Percentiles rank a stretch among this genome's conserved stretches.
phyloP scores from a whole-genome alignment of 169 alveolate genomes.

The Babesia bigemina region DNA sequence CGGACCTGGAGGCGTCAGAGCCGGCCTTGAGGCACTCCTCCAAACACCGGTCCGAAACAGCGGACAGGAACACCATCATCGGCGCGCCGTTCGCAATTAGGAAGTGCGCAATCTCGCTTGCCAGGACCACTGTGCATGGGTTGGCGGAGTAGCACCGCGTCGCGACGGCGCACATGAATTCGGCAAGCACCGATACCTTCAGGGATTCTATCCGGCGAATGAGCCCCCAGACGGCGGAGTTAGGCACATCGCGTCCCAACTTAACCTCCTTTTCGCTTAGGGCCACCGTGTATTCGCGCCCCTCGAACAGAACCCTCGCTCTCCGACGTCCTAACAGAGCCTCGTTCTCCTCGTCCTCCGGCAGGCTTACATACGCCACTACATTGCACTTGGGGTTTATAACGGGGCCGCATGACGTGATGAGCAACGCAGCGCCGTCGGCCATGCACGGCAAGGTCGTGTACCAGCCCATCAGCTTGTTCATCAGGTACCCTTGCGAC shows the following conservation, averaged over 20 bases:
- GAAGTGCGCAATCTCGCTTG: conserved; percentile 21
- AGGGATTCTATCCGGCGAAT: conserved; percentile 21
- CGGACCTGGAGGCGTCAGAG: conserved; percentile 4
- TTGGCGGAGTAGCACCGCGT: conserved; percentile 33
- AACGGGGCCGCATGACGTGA: conserved; percentile 38
- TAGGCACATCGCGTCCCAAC: conserved; percentile 8
- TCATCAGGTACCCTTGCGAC: conserved; percentile 57
- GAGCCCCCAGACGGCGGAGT: conserved; percentile 29
- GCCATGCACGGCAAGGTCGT: conserved; percentile 44
- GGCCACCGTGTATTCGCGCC: not conserved
- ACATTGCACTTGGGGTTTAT: conserved; percentile 22
- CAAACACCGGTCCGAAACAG: conserved; percentile 14
- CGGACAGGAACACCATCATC: conserved; percentile 8
- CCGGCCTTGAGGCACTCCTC: conserved; percentile 29
- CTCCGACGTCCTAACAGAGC: not conserved
- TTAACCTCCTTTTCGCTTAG: not conserved
- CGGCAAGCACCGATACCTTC: conserved; percentile 35
- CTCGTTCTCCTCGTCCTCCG: not conserved
- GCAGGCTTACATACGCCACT: not conserved
- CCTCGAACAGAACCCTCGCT: conserved; percentile 19
- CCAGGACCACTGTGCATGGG: conserved; percentile 35
- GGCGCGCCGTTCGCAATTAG: conserved; percentile 13
- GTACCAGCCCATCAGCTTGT: conserved; percentile 44
- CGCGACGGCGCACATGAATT: conserved; percentile 30
- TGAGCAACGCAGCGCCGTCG: conserved; percentile 47